Base-by-base conservation (phyloP, 371 early-diverging fungal species). In the Syncephalastrum racemosum region DNA sequence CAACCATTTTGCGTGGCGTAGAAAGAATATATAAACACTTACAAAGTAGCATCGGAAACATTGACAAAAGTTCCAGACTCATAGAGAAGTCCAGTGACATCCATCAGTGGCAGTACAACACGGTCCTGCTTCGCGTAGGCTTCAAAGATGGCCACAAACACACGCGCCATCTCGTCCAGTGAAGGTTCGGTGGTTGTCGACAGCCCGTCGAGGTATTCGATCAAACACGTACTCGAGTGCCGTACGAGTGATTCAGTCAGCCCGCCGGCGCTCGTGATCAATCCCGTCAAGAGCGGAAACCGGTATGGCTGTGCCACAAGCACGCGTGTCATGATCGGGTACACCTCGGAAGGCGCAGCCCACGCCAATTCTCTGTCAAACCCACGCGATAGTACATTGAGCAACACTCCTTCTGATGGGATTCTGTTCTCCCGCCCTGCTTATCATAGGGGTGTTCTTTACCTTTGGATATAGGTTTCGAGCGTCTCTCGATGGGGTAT, bases 201-300 rank as follows among this genome's bases (percentile, higher is more conserved):
- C 43, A 84, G 68, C 4, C 58, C 47, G 19, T 79, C 68, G 52
- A 87, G 67, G 50, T 84, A 89, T n/a, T 84, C 84, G 20, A 79
- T 66, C 31, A 92, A 71, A 50, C 79, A 81, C 3, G 80, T 50
- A 43, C 89, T 87, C 13, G 91, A 82, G 47, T 83, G 79, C 0
- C 90, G 84, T 70, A 90, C 92, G 63, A 92, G 62, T 27, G 90
- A 84, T 64, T 92, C 94, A 2, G 90, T 85, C 49, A 91, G 58
- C 5, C 92, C 92, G 48, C 92, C 92, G 13, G 92, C 89, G 67
- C 87, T 87, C 18, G 90, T 66, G 24, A 90, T 77, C 8, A 91
- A 60, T 0, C 94, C 94, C 20, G 77, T 59, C 47, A 93, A 55
- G 18, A 90, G 55, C 15, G 81, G 79, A n/a, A 68, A 53, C 4